Evolutionary conservation across 208 protist genomes (phyloP).

Genomic region (Zelonia costaricensis): DNA sequence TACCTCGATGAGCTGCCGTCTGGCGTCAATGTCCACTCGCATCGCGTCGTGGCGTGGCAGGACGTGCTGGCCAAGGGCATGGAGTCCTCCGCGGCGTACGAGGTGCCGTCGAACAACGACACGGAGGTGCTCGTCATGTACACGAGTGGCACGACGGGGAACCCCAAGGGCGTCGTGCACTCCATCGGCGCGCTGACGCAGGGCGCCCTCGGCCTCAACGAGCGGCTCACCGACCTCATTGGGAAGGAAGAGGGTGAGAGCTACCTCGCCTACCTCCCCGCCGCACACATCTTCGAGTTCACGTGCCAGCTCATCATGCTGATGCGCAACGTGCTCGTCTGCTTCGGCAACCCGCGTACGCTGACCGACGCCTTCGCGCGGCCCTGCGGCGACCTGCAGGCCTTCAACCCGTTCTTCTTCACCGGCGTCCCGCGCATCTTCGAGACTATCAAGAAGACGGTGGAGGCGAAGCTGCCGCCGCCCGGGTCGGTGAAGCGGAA

Average conservation of each 20-base stretch:
- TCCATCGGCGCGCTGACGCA: conserved; percentile 58
- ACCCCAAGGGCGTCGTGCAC: conserved; percentile 91
- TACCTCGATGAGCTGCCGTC: conserved; percentile 69
- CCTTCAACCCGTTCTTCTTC: conserved; percentile 82
- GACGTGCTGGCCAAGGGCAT: conserved; percentile 62
- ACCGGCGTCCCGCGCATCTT: conserved; percentile 88
- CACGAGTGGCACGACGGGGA: conserved; percentile 91
- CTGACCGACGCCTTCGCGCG: conserved; percentile 67
- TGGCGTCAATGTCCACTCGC: conserved; percentile 19
- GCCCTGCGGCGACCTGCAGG: conserved; percentile 74
- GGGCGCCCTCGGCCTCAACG: conserved; percentile 31
- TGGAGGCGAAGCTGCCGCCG: conserved; percentile 70
- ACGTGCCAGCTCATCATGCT: conserved; percentile 66
- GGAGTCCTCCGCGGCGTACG: conserved; percentile 6
- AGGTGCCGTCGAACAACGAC: conserved; percentile 44
- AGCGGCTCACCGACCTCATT: conserved; percentile 52
- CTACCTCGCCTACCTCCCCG: conserved; percentile 90
- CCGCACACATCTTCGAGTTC: conserved; percentile 94
- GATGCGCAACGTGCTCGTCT: conserved; percentile 54
- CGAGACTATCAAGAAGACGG: conserved; percentile 84
- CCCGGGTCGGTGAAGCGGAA: conserved; percentile 59
- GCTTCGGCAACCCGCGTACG: conserved; percentile 84
- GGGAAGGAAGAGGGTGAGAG: conserved; percentile 45
- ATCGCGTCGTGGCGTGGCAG: conserved; percentile 38
- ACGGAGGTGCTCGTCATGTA: conserved; percentile 83